Evolutionary conservation across 805 yeast genomes (phyloP).

Genomic region (Metschnikowia koreensis): DNA sequence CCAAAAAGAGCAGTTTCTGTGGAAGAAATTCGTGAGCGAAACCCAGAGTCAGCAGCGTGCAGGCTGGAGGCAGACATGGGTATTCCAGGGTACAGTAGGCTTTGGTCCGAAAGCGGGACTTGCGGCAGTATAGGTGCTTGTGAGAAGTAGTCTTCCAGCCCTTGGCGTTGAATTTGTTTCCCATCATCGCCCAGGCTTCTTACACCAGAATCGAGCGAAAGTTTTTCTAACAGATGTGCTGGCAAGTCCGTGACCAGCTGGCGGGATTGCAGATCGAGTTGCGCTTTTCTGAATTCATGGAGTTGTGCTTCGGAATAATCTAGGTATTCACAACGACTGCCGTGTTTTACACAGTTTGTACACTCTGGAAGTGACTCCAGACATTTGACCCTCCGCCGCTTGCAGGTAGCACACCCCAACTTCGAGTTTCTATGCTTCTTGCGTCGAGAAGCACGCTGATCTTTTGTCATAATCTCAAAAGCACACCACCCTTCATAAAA

Average conservation of each 20-base stretch:
- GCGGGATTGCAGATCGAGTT: constrained; percentile 4
- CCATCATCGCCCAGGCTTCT: not conserved
- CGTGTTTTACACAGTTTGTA: constrained; percentile 39
- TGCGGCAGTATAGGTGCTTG: not conserved
- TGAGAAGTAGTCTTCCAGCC: not conserved
- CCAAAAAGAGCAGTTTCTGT: not conserved
- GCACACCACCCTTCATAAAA: not conserved
- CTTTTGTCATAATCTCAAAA: not conserved
- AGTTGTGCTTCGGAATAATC: constrained; percentile 34
- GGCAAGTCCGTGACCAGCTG: not conserved
- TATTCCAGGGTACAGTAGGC: constrained; percentile 1
- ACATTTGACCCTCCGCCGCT: constrained; percentile 20
- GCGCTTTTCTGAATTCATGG: constrained; percentile 24
- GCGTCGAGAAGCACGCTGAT: constrained; percentile 13
- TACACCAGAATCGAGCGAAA: not conserved
- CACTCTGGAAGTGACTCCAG: constrained; percentile 41
- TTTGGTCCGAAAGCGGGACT: not conserved
- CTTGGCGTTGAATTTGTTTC: not conserved
- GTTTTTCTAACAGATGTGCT: constrained; percentile 2
- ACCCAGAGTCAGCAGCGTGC: not conserved
- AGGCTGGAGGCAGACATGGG: not conserved
- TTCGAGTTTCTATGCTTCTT: constrained; percentile 26
- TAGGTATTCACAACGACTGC: constrained; percentile 39
- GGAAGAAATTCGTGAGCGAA: not conserved
- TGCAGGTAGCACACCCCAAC: constrained; percentile 20